Base-by-base conservation (phyloP, 2,329 filamentous ascomycete species). In the Colletotrichum eremochloae region DNA sequence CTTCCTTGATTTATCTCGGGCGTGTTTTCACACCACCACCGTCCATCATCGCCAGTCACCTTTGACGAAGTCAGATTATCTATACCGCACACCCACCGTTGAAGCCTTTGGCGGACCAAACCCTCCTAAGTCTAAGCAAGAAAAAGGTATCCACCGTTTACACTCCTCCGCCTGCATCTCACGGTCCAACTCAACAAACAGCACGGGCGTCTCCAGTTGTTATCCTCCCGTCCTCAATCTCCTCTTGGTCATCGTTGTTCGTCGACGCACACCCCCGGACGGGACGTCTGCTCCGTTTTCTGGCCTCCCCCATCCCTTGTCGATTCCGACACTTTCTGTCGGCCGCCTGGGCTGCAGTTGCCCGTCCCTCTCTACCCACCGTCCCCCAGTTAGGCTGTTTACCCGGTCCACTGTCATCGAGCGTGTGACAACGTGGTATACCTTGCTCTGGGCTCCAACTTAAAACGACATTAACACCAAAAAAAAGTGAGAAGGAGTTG, bases 361-460 rank as follows among this genome's bases (percentile, higher is more conserved):
- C 24, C 31, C 46, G 42, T 42, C 42, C 20, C 6, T 46, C n/a
- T 11, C 4, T 29, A 9, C n/a, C 12, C 60, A 6, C 57, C 40
- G 14, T n/a, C 12, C 18, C 58, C 46, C 12, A 38, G 60, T 29
- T 20, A 40, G 48, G 31, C 60, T 31, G 60, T 63, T 52, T 46
- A 38, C 60, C 62, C 36, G 48, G 46, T 64, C 42, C 56, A 36
- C 61, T 57, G 52, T 29, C 33, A 61, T 55, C 29, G 67, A 40
- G 52, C 44, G 62, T 44, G 63, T 38, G 15, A 29, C 69, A 60
- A 64, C 69, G 69, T 72, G 69, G 65, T 46, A 48, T 38, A 52
- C 52, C 69, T 60, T 72, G 58, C 52, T 55, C 58, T 31, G 60
- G 69, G 64, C 52, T 58, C 58, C 69, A 68, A 68, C 69, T 64